These are phyloP conservation scores for Sarcomyxa edulis DNA, from an alignment of 768 basidiomycete species.

Conservation along the genomic window DNA sequence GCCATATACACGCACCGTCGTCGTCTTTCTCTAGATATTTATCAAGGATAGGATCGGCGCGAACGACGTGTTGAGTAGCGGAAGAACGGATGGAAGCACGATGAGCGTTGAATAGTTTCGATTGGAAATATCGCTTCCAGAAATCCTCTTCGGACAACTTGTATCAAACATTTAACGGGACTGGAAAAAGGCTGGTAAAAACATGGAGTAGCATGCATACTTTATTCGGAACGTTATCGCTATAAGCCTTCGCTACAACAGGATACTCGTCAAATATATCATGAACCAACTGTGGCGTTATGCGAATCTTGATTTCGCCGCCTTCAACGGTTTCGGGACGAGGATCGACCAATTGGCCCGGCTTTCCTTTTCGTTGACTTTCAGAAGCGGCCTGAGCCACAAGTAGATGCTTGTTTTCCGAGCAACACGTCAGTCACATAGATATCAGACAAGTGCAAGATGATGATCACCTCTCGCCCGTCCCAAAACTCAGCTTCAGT, in stretches of 20 bases:
- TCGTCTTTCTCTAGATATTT: slow-evolving; percentile 95
- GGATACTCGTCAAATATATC: slow-evolving; percentile 99
- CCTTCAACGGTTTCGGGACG: slow-evolving; percentile 79
- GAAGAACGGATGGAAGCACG: slow-evolving; percentile 88
- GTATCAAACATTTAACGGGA: slow-evolving; percentile 3
- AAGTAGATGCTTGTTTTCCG: slow-evolving; percentile 56
- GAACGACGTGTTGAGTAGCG: slow-evolving; percentile 77
- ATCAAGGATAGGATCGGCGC: slow-evolving; percentile 92
- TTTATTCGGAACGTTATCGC: slow-evolving; percentile 86
- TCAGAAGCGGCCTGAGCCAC: slow-evolving; percentile 72
- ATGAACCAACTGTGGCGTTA: slow-evolving; percentile 87
- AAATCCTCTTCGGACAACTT: slow-evolving; percentile 90
- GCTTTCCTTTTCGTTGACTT: slow-evolving; percentile 72
- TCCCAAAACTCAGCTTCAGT: slow-evolving; percentile 98
- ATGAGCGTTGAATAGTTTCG: slow-evolving; percentile 92
- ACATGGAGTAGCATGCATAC: slow-evolving; percentile 33
- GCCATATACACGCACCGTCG: slow-evolving; percentile 55
- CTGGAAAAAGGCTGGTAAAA: slow-evolving; percentile 5
- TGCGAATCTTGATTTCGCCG: slow-evolving; percentile 84
- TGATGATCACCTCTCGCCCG: slow-evolving; percentile 70
- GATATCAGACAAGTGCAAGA: slow-evolving; percentile 10
- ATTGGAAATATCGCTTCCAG: slow-evolving; percentile 96
- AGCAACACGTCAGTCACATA: slow-evolving; percentile 11
- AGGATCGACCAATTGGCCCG: slow-evolving; percentile 83
- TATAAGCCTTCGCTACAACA: slow-evolving; percentile 87